Conservation (phyloP, 2,329 filamentous ascomycete species). For the Aaosphaeria arxii region DNA sequence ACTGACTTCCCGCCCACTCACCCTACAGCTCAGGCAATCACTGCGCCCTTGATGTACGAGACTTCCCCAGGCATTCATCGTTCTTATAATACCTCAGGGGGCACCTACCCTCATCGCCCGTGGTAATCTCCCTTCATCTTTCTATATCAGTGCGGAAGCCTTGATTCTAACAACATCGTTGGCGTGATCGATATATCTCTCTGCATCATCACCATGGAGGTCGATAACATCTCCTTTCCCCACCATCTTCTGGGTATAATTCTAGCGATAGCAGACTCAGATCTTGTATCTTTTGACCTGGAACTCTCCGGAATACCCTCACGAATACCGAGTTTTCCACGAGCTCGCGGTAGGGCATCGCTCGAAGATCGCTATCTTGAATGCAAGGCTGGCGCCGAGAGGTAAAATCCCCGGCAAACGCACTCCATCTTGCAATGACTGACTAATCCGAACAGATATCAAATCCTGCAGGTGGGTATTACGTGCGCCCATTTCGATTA, state of each 20-base stretch:
- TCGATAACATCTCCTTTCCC: constrained; percentile 50
- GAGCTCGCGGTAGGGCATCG: constrained; percentile 38
- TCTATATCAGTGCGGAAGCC: too few species aligned
- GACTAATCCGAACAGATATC: constrained; percentile 41
- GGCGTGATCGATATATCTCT: too few species aligned
- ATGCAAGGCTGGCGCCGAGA: constrained; percentile 58
- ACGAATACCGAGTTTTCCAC: constrained; percentile 23
- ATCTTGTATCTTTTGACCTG: constrained; percentile 64
- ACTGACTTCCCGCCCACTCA: too few species aligned
- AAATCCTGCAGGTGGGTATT: constrained; percentile 65
- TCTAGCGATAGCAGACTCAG: constrained; percentile 55
- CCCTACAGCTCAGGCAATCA: too few species aligned
- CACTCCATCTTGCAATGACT: too few species aligned
- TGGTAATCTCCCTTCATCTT: too few species aligned
- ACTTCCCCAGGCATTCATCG: too few species aligned
- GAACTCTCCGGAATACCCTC: constrained; percentile 63
- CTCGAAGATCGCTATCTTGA: constrained; percentile 62
- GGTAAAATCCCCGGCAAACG: too few species aligned
- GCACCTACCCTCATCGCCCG: too few species aligned
- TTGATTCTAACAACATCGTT: too few species aligned
- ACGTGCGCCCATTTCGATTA: constrained; percentile 61
- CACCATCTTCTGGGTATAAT: constrained; percentile 55
- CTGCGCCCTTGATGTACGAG: too few species aligned
- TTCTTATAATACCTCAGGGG: too few species aligned
- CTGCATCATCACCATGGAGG: constrained; percentile 50